These are phyloP conservation scores for Isatis tinctoria DNA, from an alignment of 345 rosid species.

Conservation along the genomic window DNA sequence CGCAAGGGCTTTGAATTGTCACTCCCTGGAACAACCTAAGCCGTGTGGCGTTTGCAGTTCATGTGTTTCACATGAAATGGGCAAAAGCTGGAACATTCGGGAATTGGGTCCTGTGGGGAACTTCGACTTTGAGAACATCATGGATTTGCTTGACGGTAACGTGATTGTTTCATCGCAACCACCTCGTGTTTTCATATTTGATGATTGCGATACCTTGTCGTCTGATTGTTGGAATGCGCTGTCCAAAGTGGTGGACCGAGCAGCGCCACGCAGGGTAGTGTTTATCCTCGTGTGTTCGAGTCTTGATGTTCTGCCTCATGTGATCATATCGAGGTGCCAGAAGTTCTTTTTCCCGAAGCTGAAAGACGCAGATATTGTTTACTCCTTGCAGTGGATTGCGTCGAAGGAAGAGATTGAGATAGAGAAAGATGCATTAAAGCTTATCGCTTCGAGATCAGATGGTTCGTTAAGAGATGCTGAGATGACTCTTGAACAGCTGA, in stretches of 20 bases:
- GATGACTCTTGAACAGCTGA: constrained; percentile 96
- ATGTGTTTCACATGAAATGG: constrained; percentile 68
- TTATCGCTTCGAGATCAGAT: constrained; percentile 92
- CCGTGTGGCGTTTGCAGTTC: constrained; percentile 86
- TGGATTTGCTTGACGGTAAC: constrained; percentile 68
- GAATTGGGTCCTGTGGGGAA: constrained; percentile 89
- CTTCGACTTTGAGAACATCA: constrained; percentile 64
- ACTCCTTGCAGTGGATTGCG: constrained; percentile 77
- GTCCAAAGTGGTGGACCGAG: constrained; percentile 78
- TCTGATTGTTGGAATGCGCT: constrained; percentile 79
- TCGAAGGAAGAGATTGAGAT: constrained; percentile 76
- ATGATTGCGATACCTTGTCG: constrained; percentile 82
- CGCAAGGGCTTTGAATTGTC: constrained; percentile 90
- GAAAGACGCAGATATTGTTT: constrained; percentile 81
- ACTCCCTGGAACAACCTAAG: constrained; percentile 63
- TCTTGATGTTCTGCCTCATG: constrained; percentile 90
- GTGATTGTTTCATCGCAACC: constrained; percentile 39
- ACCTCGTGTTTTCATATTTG: constrained; percentile 77
- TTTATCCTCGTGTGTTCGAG: constrained; percentile 86
- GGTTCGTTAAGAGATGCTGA: constrained; percentile 97
- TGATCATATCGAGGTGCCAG: constrained; percentile 93
- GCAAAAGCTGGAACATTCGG: constrained; percentile 67
- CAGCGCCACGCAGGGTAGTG: constrained; percentile 73
- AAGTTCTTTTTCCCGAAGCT: constrained; percentile 95
- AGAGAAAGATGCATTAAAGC: constrained; percentile 86